These are phyloP conservation scores for sunflower (Helianthus annuus) DNA, from an alignment of 129 eudicot species.

Conservation along the genomic window HanXRQr2.0-SUNRISE NC_035446.2:9378847-9379346, in stretches of 20 bases:
- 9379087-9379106: slow-evolving; percentile 68
- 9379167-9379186: slow-evolving; percentile 58
- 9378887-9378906: slow-evolving; percentile 56
- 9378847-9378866: slow-evolving; percentile 88
- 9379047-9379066: slow-evolving; percentile 65
- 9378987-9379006: slow-evolving; percentile 50
- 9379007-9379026: slow-evolving; percentile 68
- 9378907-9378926: slow-evolving; percentile 59
- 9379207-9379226: slow-evolving; percentile 46
- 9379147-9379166: slow-evolving; percentile 75
- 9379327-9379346: slow-evolving; percentile 93
- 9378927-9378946: slow-evolving; percentile 78
- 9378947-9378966: slow-evolving; percentile 70
- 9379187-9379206: slow-evolving; percentile 58
- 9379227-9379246: slow-evolving; percentile 68
- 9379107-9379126: slow-evolving; percentile 57
- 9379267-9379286: slow-evolving; percentile 61
- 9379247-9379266: slow-evolving; percentile 92
- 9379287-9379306: slow-evolving; percentile 52
- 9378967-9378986: slow-evolving; percentile 64
- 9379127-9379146: slow-evolving; percentile 65
- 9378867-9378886: slow-evolving; percentile 72
- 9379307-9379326: slow-evolving; percentile 63
- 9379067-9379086: slow-evolving; percentile 46
- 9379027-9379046: slow-evolving; percentile 70